These are phyloP conservation scores for Beta corolliflora DNA, from an alignment of 179 eudicot genomes.

Conservation along the genomic window DNA sequence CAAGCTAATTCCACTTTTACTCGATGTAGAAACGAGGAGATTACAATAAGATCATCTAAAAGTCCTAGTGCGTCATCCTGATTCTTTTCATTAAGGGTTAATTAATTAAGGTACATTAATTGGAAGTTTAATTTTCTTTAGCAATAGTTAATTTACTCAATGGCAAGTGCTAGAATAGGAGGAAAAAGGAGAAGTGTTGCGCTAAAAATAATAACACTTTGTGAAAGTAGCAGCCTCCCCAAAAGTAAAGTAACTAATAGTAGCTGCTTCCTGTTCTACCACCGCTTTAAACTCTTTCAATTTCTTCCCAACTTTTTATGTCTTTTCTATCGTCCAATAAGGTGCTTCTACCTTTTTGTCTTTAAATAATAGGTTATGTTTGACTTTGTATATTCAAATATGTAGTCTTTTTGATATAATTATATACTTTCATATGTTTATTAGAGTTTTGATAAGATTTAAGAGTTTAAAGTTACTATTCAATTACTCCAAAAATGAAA, in stretches of 20 bases:
- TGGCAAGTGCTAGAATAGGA: background rate
- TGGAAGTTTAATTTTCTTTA: background rate
- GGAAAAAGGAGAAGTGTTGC: background rate
- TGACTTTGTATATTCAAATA: too few relatives aligned
- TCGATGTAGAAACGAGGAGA: background rate
- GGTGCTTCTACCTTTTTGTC: background rate
- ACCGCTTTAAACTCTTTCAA: background rate
- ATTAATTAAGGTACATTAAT: background rate
- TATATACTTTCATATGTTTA: too few relatives aligned
- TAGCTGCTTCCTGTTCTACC: background rate
- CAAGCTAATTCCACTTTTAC: constrained; percentile 16
- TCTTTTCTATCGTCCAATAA: background rate
- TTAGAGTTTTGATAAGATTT: too few relatives aligned
- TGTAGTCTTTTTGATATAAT: too few relatives aligned
- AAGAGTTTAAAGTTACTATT: too few relatives aligned
- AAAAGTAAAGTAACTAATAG: background rate
- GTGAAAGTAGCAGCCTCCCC: constrained; percentile 14
- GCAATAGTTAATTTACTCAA: background rate
- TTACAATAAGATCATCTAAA: background rate
- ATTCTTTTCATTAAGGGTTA: background rate
- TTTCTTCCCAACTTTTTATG: background rate
- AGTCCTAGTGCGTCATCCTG: background rate
- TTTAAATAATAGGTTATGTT: too few relatives aligned
- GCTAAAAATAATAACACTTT: background rate
- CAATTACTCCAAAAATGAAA: too few relatives aligned